Evolutionary conservation across 2,329 filamentous ascomycete species (phyloP).

Genomic region (Camillea tinctor): DNA sequence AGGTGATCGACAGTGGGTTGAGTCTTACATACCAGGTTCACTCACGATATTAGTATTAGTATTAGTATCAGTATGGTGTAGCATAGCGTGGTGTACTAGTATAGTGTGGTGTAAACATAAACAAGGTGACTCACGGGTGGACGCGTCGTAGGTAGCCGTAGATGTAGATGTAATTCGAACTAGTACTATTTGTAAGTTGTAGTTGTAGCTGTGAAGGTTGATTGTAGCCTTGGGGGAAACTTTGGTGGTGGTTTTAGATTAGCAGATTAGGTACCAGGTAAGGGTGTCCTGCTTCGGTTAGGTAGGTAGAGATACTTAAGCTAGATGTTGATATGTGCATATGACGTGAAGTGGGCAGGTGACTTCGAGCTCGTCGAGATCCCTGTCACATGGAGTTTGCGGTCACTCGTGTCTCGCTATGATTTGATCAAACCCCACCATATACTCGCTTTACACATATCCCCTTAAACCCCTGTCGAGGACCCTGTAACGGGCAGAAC

Average conservation of each 20-base stretch:
- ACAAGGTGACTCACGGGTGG: not conserved
- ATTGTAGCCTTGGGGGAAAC: not conserved
- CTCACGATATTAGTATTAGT: conserved; percentile 9
- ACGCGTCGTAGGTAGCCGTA: not conserved
- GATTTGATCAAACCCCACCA: not conserved
- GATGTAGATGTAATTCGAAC: too few relatives aligned
- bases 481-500: too few relatives aligned
- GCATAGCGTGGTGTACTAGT: too few relatives aligned
- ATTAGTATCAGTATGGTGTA: too few relatives aligned
- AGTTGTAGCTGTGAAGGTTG: not conserved
- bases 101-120: conserved; percentile 3
- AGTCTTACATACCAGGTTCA: conserved; percentile 8
- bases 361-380: not conserved
- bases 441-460: too few relatives aligned
- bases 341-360: not conserved
- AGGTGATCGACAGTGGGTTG: not conserved
- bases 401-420: not conserved
- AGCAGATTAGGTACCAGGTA: not conserved
- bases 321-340: not conserved
- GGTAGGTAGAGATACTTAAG: too few relatives aligned
- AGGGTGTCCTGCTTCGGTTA: too few relatives aligned
- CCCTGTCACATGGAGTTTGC: not conserved
- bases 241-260: not conserved
- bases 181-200: too few relatives aligned
- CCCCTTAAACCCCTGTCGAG: too few relatives aligned